These are phyloP conservation scores for Paraconiothyrium brasiliense DNA, from an alignment of 2,329 filamentous ascomycete species.

Conservation along the genomic window DNA sequence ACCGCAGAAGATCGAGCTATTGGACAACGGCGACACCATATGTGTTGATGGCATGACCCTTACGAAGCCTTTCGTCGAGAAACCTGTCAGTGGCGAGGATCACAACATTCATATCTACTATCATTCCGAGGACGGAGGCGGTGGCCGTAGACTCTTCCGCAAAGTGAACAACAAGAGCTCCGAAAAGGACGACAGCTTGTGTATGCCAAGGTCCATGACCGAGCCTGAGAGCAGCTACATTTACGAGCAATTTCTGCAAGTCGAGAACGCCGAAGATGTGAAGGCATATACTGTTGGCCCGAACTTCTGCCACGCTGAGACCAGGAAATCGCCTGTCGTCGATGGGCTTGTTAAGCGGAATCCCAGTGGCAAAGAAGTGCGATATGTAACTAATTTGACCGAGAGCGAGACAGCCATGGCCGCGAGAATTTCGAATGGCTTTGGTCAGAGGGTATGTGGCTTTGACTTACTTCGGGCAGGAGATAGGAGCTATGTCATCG, in stretches of 20 bases:
- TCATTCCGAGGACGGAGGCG: constrained; percentile 83
- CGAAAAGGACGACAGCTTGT: constrained; percentile 83
- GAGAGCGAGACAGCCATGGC: constrained; percentile 86
- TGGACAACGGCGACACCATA: constrained; percentile 90
- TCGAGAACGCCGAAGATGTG: constrained; percentile 97
- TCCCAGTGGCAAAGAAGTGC: constrained; percentile 94
- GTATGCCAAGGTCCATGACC: constrained; percentile 79
- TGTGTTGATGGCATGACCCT: constrained; percentile 84
- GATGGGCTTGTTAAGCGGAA: constrained; percentile 96
- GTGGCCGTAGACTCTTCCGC: constrained; percentile 89
- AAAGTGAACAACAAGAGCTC: constrained; percentile 99
- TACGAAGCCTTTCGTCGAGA: constrained; percentile 96
- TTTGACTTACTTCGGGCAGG: constrained; percentile 91
- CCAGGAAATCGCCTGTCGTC: constrained; percentile 94
- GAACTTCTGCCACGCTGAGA: constrained; percentile 94
- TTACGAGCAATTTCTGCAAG: constrained; percentile 96
- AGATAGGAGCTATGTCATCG: constrained; percentile 95
- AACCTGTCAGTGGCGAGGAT: constrained; percentile 97
- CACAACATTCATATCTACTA: constrained; percentile 99
- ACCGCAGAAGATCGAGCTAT: constrained; percentile 78
- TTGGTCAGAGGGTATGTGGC: constrained; percentile 94
- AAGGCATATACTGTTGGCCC: constrained; percentile 98
- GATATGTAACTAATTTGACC: constrained; percentile 88
- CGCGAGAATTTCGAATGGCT: constrained; percentile 86
- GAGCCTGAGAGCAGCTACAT: constrained; percentile 87